These are phyloP conservation scores for Cyclotella atomus DNA, from an alignment of 108 stramenopile genomes.

Conservation along the genomic window DNA sequence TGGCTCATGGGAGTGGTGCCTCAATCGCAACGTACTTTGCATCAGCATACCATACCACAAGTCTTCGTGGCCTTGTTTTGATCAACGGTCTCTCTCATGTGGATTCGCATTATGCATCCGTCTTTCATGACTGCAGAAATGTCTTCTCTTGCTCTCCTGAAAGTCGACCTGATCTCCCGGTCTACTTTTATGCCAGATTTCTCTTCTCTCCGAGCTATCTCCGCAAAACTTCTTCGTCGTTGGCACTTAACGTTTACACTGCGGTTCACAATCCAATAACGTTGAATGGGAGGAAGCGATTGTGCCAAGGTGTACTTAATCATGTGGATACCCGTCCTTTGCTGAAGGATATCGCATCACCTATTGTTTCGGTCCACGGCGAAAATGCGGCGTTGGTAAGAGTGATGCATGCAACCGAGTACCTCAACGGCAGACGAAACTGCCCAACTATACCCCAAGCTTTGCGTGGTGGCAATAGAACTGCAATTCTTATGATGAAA, in stretches of 20 bases:
- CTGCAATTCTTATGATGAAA: slow-evolving; percentile 80
- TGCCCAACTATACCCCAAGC: slow-evolving; percentile 62
- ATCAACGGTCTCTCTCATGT: slow-evolving; percentile 82
- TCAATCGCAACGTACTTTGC: slow-evolving; percentile 74
- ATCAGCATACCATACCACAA: slow-evolving; percentile 53
- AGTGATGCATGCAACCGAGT: slow-evolving; percentile 75
- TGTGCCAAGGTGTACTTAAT: slow-evolving; percentile 78
- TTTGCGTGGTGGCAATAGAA: slow-evolving; percentile 57
- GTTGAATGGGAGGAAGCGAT: slow-evolving; percentile 67
- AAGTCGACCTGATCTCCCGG: slow-evolving; percentile 86
- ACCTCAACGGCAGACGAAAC: slow-evolving; percentile 60
- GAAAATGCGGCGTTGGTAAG: slow-evolving; percentile 76
- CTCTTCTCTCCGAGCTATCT: slow-evolving; percentile 83
- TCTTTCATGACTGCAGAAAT: slow-evolving; percentile 89
- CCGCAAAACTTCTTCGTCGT: slow-evolving; percentile 76
- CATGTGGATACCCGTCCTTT: slow-evolving; percentile 73
- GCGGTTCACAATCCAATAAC: slow-evolving; percentile 90
- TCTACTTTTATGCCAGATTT: slow-evolving; percentile 89
- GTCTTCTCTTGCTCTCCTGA: slow-evolving; percentile 81
- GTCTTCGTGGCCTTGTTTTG: slow-evolving; percentile 64
- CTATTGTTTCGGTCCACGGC: slow-evolving; percentile 75
- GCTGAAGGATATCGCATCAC: slow-evolving; percentile 56
- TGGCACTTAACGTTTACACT: slow-evolving; percentile 88
- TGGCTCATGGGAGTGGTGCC: slow-evolving; percentile 83
- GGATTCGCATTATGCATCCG: slow-evolving; percentile 83